Conservation (phyloP, 257 asterid species). For the Leptodermis oblonga region DNA sequence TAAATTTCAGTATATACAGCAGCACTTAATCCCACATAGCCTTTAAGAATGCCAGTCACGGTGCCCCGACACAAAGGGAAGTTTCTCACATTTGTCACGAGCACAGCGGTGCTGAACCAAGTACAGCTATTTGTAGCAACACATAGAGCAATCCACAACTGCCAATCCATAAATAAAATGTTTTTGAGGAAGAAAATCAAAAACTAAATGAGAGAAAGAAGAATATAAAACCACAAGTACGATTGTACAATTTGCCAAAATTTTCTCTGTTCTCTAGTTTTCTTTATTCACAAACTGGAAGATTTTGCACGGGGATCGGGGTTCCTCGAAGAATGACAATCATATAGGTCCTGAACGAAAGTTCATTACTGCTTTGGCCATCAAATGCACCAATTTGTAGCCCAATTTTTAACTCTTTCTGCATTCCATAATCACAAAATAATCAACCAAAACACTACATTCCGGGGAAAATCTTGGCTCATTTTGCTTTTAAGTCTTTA, state of each 20-base stretch:
- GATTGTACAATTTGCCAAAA: neutral
- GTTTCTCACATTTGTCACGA: constrained; percentile 75
- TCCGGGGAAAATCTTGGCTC: neutral
- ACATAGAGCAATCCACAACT: constrained; percentile 64
- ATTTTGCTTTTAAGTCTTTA: neutral
- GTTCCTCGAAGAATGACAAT: neutral
- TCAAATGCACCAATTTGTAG: neutral
- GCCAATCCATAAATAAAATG: constrained; percentile 23
- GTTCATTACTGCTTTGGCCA: neutral
- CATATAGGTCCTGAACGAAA: neutral
- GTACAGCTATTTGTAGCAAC: constrained; percentile 60
- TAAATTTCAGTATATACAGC: constrained; percentile 66
- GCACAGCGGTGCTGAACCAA: constrained; percentile 67
- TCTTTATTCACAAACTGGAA: neutral
- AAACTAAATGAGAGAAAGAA: neutral
- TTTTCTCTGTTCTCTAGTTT: no score
- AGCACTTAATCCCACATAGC: constrained; percentile 63
- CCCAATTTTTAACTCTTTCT: neutral
- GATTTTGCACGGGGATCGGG: neutral
- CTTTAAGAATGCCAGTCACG: constrained; percentile 70
- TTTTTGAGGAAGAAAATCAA: neutral
- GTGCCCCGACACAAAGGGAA: constrained; percentile 68
- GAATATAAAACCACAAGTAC: neutral
- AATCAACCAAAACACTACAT: neutral
- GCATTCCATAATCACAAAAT: neutral